A percentile compares a stretch with the other conserved stretches of the same genome.
These are phyloP conservation scores for Sphagnurus paluster DNA, from an alignment of 1,284 basidiomycete genomes.

Conservation along the genomic window DNA sequence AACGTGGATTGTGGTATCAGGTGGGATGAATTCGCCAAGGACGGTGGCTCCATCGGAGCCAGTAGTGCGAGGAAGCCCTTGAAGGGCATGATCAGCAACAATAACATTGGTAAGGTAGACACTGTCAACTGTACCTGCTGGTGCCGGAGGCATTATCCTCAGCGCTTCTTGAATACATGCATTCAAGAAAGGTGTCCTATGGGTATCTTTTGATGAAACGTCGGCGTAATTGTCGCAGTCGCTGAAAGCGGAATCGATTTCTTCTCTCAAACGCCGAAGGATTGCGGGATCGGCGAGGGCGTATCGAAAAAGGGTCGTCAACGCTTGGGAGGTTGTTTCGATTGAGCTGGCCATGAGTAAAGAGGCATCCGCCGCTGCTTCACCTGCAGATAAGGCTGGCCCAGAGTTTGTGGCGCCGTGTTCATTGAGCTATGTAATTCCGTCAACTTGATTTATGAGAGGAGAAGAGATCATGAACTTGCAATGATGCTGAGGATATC, in stretches of 20 bases:
- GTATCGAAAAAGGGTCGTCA: conserved; percentile 20
- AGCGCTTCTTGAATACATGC: conserved; percentile 8
- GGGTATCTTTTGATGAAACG: conserved; percentile 7
- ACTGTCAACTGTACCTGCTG: not conserved
- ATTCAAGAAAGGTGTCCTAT: conserved; percentile 12
- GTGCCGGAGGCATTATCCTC: conserved; percentile 9
- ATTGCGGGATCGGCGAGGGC: conserved; percentile 4
- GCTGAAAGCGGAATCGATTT: conserved; percentile 5
- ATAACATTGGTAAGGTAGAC: not conserved
- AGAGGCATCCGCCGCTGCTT: conserved; percentile 21
- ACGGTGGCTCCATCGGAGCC: not conserved
- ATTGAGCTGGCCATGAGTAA: conserved; percentile 19
- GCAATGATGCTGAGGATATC: conserved; percentile 19
- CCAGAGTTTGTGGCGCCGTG: conserved; percentile 3
- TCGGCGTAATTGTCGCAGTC: conserved; percentile 5
- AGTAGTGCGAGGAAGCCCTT: conserved; percentile 9
- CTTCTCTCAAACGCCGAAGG: conserved; percentile 10
- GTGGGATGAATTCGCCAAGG: not conserved
- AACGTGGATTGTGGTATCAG: not conserved
- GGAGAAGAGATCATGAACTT: not conserved
- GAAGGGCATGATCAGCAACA: not conserved
- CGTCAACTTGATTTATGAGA: too few species aligned
- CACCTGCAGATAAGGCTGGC: not conserved
- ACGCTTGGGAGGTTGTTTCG: too few species aligned
- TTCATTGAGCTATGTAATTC: not conserved